Percentiles rank a stretch among this genome's conserved stretches.
Conservation (phyloP, 257 asterid species). For the Striga asiatica region DNA sequence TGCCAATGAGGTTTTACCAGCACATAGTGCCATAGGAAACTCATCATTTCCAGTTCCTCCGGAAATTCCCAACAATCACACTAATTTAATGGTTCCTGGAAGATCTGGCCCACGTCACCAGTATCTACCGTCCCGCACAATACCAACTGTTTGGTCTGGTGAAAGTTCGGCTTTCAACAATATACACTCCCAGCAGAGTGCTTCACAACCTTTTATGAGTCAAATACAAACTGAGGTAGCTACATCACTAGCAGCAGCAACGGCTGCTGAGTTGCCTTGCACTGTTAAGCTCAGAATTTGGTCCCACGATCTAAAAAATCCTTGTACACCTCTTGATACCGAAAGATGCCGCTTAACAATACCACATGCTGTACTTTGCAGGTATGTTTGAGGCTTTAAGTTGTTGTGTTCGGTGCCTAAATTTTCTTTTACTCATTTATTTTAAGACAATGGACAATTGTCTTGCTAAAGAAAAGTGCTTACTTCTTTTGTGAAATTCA, state of each 20-base stretch:
- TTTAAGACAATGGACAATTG: background rate
- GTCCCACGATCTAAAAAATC: slow-evolving; percentile 71
- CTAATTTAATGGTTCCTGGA: slow-evolving; percentile 41
- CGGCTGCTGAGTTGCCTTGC: slow-evolving; percentile 94
- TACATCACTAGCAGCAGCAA: slow-evolving; percentile 79
- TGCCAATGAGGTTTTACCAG: slow-evolving; percentile 33
- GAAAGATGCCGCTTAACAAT: slow-evolving; percentile 70
- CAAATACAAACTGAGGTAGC: slow-evolving; percentile 86
- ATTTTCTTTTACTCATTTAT: background rate
- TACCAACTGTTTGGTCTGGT: slow-evolving; percentile 34
- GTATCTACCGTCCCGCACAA: slow-evolving; percentile 46
- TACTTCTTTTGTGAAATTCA: slow-evolving; percentile 3
- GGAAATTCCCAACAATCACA: slow-evolving; percentile 24
- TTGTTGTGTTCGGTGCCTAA: slow-evolving; percentile 1
- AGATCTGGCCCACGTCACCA: slow-evolving; percentile 68
- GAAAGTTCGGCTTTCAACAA: slow-evolving; percentile 35
- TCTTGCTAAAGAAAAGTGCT: background rate
- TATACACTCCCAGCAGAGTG: slow-evolving; percentile 35
- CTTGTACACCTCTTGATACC: slow-evolving; percentile 57
- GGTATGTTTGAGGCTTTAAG: slow-evolving; percentile 41
- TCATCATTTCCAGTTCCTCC: slow-evolving; percentile 35
- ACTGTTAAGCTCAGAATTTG: slow-evolving; percentile 91
- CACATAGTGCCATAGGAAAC: slow-evolving; percentile 32
- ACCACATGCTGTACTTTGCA: slow-evolving; percentile 93
- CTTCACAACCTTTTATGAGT: slow-evolving; percentile 45